These are phyloP conservation scores for Penicillium sp. DNA, from an alignment of 2,329 filamentous ascomycete genomes.

Conservation along the genomic window DNA sequence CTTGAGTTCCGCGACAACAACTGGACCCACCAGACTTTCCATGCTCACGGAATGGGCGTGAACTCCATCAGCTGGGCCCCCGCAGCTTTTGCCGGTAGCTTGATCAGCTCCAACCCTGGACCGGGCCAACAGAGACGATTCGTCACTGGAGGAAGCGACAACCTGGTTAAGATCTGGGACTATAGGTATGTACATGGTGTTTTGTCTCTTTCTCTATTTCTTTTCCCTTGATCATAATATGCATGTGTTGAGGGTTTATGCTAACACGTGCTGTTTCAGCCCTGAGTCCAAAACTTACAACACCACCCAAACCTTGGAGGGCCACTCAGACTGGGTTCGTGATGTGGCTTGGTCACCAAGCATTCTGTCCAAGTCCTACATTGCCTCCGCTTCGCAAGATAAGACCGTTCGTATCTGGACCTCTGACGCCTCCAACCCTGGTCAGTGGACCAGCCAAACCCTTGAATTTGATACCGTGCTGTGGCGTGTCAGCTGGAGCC, in stretches of 20 bases:
- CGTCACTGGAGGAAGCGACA: slow-evolving; percentile 93
- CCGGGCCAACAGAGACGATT: slow-evolving; percentile 73
- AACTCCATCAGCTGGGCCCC: slow-evolving; percentile 97
- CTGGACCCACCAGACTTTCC: slow-evolving; percentile 87
- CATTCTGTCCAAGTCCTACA: slow-evolving; percentile 92
- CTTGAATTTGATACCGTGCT: slow-evolving; percentile 85
- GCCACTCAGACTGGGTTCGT: slow-evolving; percentile 94
- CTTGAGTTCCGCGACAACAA: slow-evolving; percentile 96
- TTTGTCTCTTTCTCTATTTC: neutral
- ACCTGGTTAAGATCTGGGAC: slow-evolving; percentile 88
- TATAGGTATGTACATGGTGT: slow-evolving; percentile 57
- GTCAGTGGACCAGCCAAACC: slow-evolving; percentile 81
- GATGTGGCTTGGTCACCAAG: slow-evolving; percentile 98
- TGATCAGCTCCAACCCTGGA: slow-evolving; percentile 70
- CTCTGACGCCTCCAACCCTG: slow-evolving; percentile 63
- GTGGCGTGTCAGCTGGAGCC: slow-evolving; percentile 97
- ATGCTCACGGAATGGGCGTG: slow-evolving; percentile 88
- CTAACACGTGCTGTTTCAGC: slow-evolving; percentile 30
- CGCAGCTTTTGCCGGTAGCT: slow-evolving; percentile 76
- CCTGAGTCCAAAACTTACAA: slow-evolving; percentile 55
- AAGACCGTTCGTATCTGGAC: slow-evolving; percentile 99
- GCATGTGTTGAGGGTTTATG: neutral
- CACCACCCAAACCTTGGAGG: slow-evolving; percentile 60
- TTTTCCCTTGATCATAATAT: neutral
- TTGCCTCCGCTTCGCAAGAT: slow-evolving; percentile 92